Base-by-base conservation (phyloP, 306 rosid species). In the Argentina anserina region DNA sequence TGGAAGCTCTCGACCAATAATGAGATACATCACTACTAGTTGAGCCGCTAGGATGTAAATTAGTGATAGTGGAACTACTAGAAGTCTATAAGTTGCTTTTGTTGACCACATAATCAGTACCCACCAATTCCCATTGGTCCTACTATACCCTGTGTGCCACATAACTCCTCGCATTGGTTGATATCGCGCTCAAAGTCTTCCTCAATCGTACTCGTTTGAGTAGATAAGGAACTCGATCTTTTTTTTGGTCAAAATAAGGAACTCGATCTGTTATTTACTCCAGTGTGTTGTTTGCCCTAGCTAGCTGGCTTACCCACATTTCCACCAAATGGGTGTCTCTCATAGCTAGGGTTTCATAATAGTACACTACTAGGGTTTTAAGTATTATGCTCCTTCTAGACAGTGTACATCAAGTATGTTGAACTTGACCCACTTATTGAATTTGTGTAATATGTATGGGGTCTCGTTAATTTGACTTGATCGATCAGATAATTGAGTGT, bases 141-240 rank as follows among this genome's bases (percentile, higher is more conserved):
- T 20, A 61, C 42, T 18, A 18, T 20, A 61, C 41, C 67, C 67
- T 61, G 43, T 34, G 67, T 61, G 67, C 67, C 67, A 18, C 67
- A 61, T 33, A 61, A 61, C 25, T 61, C 26, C 20, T 31, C 21
- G n/a, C 39, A 59, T 59, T 59, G 37, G n/a, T 15, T 14, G 64
- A 25, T n/a, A n/a, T n/a, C 20, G 61, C 25, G 34, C 62, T 25
- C 62, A 25, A 23, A 59, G 65, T 59, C 39, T 59, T 59, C 65
- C 21, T 59, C 6, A 60, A 7, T 5, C 25, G 17, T 15, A 17
- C 62, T 26, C 20, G 9, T 10, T 55, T 55, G 29, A 53, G 31
- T 25, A 23, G 7, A 25, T 55, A 15, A 59, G 65, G 39, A 59
- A 29, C 21, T 33, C n/a, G n/a, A n/a, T n/a, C n/a, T n/a, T n/a